phyloP scores from a whole-genome alignment of 768 basidiomycete species.

The Agaricus subrufescens region DNA sequence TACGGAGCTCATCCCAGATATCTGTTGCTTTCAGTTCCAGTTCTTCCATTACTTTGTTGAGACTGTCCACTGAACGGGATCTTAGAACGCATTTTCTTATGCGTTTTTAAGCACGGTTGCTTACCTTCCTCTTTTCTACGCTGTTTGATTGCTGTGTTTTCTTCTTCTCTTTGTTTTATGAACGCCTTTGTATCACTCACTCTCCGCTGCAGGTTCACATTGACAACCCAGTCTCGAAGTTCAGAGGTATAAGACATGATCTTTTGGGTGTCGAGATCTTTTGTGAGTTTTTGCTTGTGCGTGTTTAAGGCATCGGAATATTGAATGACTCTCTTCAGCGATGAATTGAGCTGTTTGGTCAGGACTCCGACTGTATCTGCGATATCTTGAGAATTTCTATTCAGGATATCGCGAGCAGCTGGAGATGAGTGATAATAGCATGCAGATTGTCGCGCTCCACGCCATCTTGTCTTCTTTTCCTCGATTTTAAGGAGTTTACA shows the following conservation, averaged over 20 bases:
- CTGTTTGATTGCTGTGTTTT: background rate
- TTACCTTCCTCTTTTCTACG: conserved; percentile 1
- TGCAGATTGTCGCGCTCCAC: background rate
- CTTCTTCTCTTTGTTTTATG: background rate
- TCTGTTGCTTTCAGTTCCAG: conserved; percentile 3
- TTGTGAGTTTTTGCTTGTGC: conserved; percentile 1
- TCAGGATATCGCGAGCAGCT: conserved; percentile 8
- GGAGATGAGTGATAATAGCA: conserved; percentile 11
- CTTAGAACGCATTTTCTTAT: background rate
- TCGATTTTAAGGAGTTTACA: conserved; percentile 2
- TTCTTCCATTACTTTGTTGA: background rate
- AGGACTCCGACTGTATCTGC: conserved; percentile 1
- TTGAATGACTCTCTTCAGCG: conserved; percentile 1
- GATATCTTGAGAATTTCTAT: conserved; percentile 1
- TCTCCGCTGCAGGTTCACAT: conserved; percentile 9
- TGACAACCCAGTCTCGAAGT: conserved; percentile 11
- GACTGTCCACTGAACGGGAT: background rate
- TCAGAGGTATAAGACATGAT: conserved; percentile 11
- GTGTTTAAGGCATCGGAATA: conserved; percentile 10
- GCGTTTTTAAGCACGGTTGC: background rate
- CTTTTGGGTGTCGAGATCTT: conserved; percentile 9
- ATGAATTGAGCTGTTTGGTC: background rate
- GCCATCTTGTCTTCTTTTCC: conserved; percentile 6
- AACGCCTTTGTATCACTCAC: background rate
- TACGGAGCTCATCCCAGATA: conserved; percentile 9